phyloP scores from a whole-genome alignment of 2,329 filamentous ascomycete genomes.

The Emericellopsis cladophorae region DNA sequence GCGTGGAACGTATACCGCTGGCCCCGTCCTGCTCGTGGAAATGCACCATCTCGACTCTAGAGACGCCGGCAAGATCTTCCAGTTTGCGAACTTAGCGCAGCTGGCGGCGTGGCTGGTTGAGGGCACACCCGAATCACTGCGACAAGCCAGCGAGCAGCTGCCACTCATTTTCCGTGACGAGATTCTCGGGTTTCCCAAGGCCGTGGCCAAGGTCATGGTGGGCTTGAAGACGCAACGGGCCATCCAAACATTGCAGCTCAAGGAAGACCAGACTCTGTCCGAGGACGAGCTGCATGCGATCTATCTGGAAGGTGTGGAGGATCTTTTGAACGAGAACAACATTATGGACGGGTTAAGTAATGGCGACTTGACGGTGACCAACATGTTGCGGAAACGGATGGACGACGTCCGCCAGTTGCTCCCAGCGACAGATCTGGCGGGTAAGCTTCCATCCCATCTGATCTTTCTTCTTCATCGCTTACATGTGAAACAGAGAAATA shows the following conservation, averaged over 20 bases:
- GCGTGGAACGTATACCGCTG: conserved; percentile 4
- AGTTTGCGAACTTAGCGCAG: conserved; percentile 35
- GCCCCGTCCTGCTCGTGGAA: conserved; percentile 17
- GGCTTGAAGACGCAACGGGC: conserved; percentile 35
- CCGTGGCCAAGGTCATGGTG: conserved; percentile 29
- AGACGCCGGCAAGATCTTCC: conserved; percentile 19
- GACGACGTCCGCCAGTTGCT: background rate
- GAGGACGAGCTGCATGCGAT: conserved; percentile 43
- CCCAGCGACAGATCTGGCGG: background rate
- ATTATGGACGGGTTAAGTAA: conserved; percentile 16
- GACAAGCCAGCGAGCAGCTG: conserved; percentile 30
- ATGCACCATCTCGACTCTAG: conserved; percentile 16
- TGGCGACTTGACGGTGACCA: conserved; percentile 4
- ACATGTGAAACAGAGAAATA: conserved; percentile 17
- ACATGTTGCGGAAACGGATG: background rate
- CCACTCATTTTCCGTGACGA: conserved; percentile 29
- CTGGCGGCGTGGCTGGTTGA: conserved; percentile 25
- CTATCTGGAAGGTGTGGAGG: conserved; percentile 43
- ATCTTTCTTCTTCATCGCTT: background rate
- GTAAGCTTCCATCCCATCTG: background rate
- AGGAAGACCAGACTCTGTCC: conserved; percentile 32
- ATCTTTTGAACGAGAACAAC: conserved; percentile 21
- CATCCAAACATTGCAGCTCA: conserved; percentile 37
- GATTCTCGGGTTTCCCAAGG: conserved; percentile 28
- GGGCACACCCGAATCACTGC: conserved; percentile 21